Evolutionary conservation across 306 rosid species (phyloP).

Genomic region (Elaeagnus macrophylla): DNA sequence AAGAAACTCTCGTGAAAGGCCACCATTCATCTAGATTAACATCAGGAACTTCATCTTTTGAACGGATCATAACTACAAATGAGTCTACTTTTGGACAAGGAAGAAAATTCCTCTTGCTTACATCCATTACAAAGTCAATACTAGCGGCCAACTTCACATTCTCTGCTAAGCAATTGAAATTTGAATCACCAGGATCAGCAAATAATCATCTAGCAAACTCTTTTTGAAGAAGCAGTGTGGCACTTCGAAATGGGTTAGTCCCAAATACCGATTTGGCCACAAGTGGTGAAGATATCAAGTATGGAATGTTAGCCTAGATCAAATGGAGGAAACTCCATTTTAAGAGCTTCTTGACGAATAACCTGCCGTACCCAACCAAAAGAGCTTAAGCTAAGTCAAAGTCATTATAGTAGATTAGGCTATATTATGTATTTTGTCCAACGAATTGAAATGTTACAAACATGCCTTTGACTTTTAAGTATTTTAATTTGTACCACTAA

Average conservation of each 20-base stretch:
- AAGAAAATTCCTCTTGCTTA: slow-evolving; percentile 79
- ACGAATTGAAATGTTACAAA: too few relatives aligned
- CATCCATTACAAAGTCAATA: slow-evolving; percentile 68
- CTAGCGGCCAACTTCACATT: slow-evolving; percentile 67
- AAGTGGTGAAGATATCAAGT: slow-evolving; percentile 73
- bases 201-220: slow-evolving; percentile 75
- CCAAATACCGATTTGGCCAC: slow-evolving; percentile 55
- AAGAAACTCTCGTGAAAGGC: slow-evolving; percentile 59
- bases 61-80: slow-evolving; percentile 67
- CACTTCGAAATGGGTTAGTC: slow-evolving; percentile 42
- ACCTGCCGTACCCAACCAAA: slow-evolving; percentile 42
- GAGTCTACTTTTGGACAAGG: slow-evolving; percentile 86
- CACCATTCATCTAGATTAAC: slow-evolving; percentile 63
- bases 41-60: slow-evolving; percentile 41
- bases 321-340: slow-evolving; percentile 55
- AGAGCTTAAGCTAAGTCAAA: background rate
- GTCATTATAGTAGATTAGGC: too few relatives aligned
- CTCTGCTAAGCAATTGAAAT: slow-evolving; percentile 67
- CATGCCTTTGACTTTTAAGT: too few relatives aligned
- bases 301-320: slow-evolving; percentile 83
- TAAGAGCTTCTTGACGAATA: slow-evolving; percentile 59
- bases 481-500: too few relatives aligned
- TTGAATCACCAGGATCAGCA: slow-evolving; percentile 67
- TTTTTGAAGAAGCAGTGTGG: slow-evolving; percentile 85
- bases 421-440: too few relatives aligned